A percentile compares a stretch with the other conserved stretches of the same genome.
phyloP scores from a whole-genome alignment of 495 filamentous ascomycete genomes.

The Trichocladium uniseriatum region DNA sequence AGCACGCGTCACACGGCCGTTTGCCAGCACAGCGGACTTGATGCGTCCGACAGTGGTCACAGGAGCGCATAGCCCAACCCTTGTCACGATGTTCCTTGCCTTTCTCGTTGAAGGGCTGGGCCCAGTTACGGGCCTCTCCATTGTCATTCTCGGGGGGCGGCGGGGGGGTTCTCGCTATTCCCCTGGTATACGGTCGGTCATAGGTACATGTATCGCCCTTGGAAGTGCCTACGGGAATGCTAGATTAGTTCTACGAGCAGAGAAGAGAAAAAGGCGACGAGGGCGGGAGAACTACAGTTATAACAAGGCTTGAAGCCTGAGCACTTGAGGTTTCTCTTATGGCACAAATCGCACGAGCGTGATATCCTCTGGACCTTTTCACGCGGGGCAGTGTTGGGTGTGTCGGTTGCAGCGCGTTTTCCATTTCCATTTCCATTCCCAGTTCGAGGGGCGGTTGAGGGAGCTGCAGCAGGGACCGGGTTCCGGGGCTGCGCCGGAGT shows the following conservation, averaged over 20 bases:
- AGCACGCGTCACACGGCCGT: constrained; percentile 16
- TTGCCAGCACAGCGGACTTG: constrained; percentile 13
- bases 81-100: constrained; percentile 10
- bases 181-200: constrained; percentile 11
- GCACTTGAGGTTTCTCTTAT: constrained; percentile 4
- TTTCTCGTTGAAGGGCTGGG: constrained; percentile 1
- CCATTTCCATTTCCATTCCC: background rate
- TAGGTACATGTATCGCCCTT: constrained; percentile 13
- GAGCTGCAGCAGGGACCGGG: background rate
- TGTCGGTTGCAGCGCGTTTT: background rate
- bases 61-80: constrained; percentile 16
- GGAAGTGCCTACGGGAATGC: constrained; percentile 2
- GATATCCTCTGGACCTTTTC: constrained; percentile 6
- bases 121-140: constrained; percentile 6
- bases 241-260: background rate
- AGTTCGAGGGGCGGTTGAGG: background rate
- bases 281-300: constrained; percentile 7
- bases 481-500: too few relatives aligned
- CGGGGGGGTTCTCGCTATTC: constrained; percentile 11
- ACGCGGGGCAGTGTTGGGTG: background rate
- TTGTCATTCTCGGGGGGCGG: constrained; percentile 13
- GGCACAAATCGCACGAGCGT: constrained; percentile 18
- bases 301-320: constrained; percentile 17
- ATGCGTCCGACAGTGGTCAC: constrained; percentile 13
- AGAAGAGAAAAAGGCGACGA: background rate